Evolutionary conservation across 768 basidiomycete species (phyloP).

Genomic region (Piloderma croceum): DNA sequence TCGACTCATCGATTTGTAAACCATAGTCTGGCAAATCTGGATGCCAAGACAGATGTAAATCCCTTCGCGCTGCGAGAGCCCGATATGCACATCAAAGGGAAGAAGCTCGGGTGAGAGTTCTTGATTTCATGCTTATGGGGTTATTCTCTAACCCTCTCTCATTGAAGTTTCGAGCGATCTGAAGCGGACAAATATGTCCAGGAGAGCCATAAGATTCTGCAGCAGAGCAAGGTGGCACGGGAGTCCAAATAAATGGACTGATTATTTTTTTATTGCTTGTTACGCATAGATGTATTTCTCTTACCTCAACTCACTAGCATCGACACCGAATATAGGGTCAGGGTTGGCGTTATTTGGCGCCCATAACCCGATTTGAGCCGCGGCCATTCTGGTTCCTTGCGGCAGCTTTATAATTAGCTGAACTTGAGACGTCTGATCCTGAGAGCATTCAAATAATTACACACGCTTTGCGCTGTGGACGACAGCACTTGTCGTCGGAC

Average conservation of each 20-base stretch:
- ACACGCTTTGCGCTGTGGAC: too few species aligned
- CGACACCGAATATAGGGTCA: too few species aligned
- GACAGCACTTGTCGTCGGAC: too few species aligned
- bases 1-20: slow-evolving; percentile 93
- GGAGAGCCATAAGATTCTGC: slow-evolving; percentile 54
- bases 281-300: not conserved
- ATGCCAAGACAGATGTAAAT: slow-evolving; percentile 73
- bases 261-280: not conserved
- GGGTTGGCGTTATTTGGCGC: too few species aligned
- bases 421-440: too few species aligned
- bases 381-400: too few species aligned
- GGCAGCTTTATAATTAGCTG: too few species aligned
- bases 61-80: slow-evolving; percentile 89
- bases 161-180: slow-evolving; percentile 54
- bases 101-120: slow-evolving; percentile 53
- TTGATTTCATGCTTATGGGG: slow-evolving; percentile 6
- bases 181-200: slow-evolving; percentile 63
- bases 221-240: slow-evolving; percentile 28
- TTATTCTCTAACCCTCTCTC: slow-evolving; percentile 8
- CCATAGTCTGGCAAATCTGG: slow-evolving; percentile 87
- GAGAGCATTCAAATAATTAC: too few species aligned
- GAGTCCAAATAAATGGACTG: not conserved
- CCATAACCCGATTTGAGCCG: too few species aligned
- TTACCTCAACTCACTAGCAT: not conserved
- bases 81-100: slow-evolving; percentile 79